Evolutionary conservation across 768 basidiomycete species (phyloP).

Genomic region (Suillus cothurnatus): DNA sequence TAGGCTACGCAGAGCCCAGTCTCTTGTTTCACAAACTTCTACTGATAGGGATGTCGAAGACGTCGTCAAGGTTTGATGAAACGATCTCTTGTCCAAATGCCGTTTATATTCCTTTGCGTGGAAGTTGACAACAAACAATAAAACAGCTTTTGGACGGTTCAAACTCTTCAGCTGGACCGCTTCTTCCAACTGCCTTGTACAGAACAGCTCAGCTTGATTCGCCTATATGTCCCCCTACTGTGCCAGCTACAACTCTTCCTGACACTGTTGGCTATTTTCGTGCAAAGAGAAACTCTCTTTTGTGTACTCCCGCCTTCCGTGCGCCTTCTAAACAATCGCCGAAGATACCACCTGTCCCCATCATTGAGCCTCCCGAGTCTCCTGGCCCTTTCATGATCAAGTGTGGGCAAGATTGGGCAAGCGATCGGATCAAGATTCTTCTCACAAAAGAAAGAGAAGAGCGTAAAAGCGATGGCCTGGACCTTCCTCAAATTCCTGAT

Average conservation of each 20-base stretch:
- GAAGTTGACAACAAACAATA: slow-evolving; percentile 11
- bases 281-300: slow-evolving; percentile 26
- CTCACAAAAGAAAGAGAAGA: slow-evolving; percentile 43
- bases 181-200: slow-evolving; percentile 2
- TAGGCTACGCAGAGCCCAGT: slow-evolving; percentile 43
- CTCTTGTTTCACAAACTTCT: slow-evolving; percentile 36
- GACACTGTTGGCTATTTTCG: slow-evolving; percentile 21
- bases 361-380: slow-evolving; percentile 54
- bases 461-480: slow-evolving; percentile 38
- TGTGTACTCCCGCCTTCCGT: slow-evolving; percentile 20
- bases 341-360: slow-evolving; percentile 40
- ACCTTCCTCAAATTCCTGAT: not conserved
- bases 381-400: slow-evolving; percentile 24
- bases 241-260: slow-evolving; percentile 29
- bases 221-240: slow-evolving; percentile 20
- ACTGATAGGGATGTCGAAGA: slow-evolving; percentile 16
- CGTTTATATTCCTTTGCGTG: not conserved
- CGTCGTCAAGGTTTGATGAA: slow-evolving; percentile 14
- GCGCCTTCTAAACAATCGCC: slow-evolving; percentile 4
- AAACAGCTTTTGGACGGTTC: slow-evolving; percentile 8
- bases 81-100: not conserved
- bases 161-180: slow-evolving; percentile 11
- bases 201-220: not conserved
- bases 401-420: slow-evolving; percentile 45
- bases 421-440: slow-evolving; percentile 43